Evolutionary conservation across 2,329 filamentous ascomycete species (phyloP), one percentile per base, ranked within the genome.

Genomic region (Pseudopyrenochaeta lycopersici): DNA sequence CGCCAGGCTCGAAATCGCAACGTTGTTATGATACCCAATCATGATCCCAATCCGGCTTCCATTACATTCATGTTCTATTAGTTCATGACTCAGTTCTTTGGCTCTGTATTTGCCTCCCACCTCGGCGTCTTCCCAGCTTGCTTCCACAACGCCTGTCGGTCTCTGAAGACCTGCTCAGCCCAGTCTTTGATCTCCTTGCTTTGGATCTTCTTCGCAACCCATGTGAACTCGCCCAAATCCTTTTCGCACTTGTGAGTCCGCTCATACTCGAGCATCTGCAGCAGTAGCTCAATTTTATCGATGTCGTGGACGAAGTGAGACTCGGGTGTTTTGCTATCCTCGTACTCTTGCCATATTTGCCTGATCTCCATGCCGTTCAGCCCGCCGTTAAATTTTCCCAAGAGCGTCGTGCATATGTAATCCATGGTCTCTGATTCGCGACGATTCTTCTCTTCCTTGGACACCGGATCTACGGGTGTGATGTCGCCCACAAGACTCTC

Each of bases 181-280:
- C 94, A 98, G 11, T 80, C 84, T 78, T 88, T 86, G 63, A 92
- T 90, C 79, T 97, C 94, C 0, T 87, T 85, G 61, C 96, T 81
- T 49, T 84, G 82, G 63, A 98, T 89, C 65, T 85, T 86, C 41
- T 80, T 83, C 7, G 90, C 85, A 2, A 97, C 95, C 71, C 90
- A 89, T 0, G 87, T 85, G 65, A 99, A 98, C 79, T 99, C 95
- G 46, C 89, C 86, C 45, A 99, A 79, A 74, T 98, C 92, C 33
- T 92, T 75, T 59, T 80, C 77, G 23, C 86, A 85, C 49, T 87
- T 78, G 44, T 86, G 82, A 11, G 83, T 79, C 67, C 90, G 88
- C 84, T 99, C 95, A 71, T 99, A 99, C 77, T 99, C 95, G 27
- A 96, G 81, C 90, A 97, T 97, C 80, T 99, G 95, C 70, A 96